Percentiles rank a stretch among this genome's conserved stretches.
phyloP scores from a whole-genome alignment of 2,329 filamentous ascomycete genomes.

The Venturia asperata region DNA sequence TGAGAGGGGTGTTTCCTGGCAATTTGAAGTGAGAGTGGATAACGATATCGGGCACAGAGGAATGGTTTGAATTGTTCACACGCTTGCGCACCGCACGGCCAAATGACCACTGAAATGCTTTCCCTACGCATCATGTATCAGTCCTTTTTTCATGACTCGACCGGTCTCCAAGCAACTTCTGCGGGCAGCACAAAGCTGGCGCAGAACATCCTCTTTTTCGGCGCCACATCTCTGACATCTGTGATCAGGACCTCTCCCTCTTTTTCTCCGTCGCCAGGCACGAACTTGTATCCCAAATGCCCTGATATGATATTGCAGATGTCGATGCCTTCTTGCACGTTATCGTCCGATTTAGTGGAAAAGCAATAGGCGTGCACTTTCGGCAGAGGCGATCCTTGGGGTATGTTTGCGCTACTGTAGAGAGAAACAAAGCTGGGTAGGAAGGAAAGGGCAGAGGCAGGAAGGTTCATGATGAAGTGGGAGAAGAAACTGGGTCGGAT shows the following conservation, averaged over 20 bases:
- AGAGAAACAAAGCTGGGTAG: slow-evolving; percentile 69
- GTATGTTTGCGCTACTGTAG: slow-evolving; percentile 47
- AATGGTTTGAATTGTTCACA: too few species aligned
- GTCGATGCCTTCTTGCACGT: slow-evolving; percentile 50
- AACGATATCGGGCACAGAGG: too few species aligned
- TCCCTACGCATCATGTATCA: too few species aligned
- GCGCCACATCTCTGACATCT: slow-evolving; percentile 79
- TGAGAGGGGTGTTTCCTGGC: too few species aligned
- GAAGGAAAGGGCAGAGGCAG: slow-evolving; percentile 81
- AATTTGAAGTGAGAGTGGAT: too few species aligned
- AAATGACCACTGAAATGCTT: too few species aligned
- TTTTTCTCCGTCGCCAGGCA: slow-evolving; percentile 50
- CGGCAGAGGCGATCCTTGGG: slow-evolving; percentile 52
- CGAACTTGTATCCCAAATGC: slow-evolving; percentile 54
- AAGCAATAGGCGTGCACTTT: slow-evolving; percentile 95
- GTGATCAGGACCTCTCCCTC: slow-evolving; percentile 51
- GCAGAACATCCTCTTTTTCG: slow-evolving; percentile 95
- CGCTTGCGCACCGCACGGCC: too few species aligned
- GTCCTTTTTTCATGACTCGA: neutral
- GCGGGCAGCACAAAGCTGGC: slow-evolving; percentile 80
- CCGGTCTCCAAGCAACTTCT: slow-evolving; percentile 59
- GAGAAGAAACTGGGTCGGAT: slow-evolving; percentile 65
- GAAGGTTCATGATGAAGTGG: slow-evolving; percentile 99
- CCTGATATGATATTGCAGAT: slow-evolving; percentile 61
- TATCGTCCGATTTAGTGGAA: slow-evolving; percentile 70